Percentiles rank a stretch among this genome's conserved stretches.
These are phyloP conservation scores for Verticillium klebahnii DNA, from an alignment of 2,329 filamentous ascomycete species.

Conservation along the genomic window DNA sequence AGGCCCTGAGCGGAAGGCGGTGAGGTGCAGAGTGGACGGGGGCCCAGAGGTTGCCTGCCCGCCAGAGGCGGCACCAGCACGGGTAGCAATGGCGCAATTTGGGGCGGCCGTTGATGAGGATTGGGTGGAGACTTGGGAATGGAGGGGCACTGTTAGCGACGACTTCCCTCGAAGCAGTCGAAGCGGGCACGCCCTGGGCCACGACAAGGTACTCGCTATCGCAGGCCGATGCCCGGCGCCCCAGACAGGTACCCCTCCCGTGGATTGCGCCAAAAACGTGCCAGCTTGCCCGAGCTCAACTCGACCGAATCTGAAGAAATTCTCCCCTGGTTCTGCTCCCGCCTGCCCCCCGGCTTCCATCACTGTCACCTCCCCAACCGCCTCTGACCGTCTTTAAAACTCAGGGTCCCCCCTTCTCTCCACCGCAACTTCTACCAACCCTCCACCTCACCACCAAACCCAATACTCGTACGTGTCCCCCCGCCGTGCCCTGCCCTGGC, in stretches of 20 bases:
- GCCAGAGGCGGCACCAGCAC: neutral
- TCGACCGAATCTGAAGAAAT: constrained; percentile 1
- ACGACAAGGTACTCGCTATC: neutral
- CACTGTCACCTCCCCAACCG: constrained; percentile 5
- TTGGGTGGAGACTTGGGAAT: neutral
- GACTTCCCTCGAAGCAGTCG: neutral
- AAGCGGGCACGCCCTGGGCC: neutral
- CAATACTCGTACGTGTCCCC: neutral
- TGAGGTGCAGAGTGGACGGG: neutral
- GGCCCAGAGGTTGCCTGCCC: neutral
- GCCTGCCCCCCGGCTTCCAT: constrained; percentile 2
- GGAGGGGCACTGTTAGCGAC: constrained; percentile 1
- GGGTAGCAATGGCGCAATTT: constrained; percentile 4
- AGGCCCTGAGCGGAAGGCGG: neutral
- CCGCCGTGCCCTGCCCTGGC: neutral
- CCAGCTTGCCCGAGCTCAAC: neutral
- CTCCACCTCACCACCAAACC: constrained; percentile 1
- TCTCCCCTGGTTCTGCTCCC: neutral
- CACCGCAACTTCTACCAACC: constrained; percentile 10
- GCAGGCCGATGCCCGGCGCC: neutral
- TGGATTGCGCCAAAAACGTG: constrained; percentile 1
- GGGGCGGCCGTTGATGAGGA: neutral
- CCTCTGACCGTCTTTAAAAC: constrained; percentile 11
- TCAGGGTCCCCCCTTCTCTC: constrained; percentile 7
- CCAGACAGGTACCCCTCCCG: constrained; percentile 1